Percentiles rank a stretch among this genome's conserved stretches.
Conservation (phyloP, 2,329 filamentous ascomycete genomes). For the Microascus cirrosus region DNA sequence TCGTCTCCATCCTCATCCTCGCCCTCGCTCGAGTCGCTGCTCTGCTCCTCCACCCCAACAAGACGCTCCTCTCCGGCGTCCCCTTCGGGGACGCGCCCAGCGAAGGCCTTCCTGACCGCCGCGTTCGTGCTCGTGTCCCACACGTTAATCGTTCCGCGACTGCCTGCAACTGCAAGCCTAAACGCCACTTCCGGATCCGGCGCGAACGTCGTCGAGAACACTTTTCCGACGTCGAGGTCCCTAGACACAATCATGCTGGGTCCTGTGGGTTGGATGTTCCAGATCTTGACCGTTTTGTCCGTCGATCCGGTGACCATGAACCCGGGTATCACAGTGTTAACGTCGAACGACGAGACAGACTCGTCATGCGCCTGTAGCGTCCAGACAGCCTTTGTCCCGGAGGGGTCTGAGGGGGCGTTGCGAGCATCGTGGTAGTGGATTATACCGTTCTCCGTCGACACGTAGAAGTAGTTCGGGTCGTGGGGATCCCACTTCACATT, state of each 20-base stretch:
- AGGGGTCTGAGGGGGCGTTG: conserved; percentile 60
- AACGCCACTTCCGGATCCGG: conserved; percentile 88
- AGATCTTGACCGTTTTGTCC: conserved; percentile 92
- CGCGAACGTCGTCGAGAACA: conserved; percentile 84
- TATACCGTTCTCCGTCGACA: conserved; percentile 83
- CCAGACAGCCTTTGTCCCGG: conserved; percentile 78
- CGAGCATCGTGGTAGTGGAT: conserved; percentile 88
- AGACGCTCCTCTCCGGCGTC: conserved; percentile 58
- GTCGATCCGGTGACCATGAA: conserved; percentile 90
- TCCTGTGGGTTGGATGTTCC: conserved; percentile 74
- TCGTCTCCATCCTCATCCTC: conserved; percentile 35
- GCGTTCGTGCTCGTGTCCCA: conserved; percentile 96
- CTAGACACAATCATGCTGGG: conserved; percentile 86
- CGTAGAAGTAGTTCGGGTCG: conserved; percentile 86
- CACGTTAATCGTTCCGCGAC: conserved; percentile 82
- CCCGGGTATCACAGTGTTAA: conserved; percentile 82
- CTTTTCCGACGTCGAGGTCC: conserved; percentile 86
- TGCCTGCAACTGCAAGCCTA: conserved; percentile 84
- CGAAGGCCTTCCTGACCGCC: conserved; percentile 76
- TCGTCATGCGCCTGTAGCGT: conserved; percentile 92
- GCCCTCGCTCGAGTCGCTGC: conserved; percentile 56
- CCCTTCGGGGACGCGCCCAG: conserved; percentile 49
- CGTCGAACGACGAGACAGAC: conserved; percentile 81
- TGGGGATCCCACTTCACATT: conserved; percentile 88
- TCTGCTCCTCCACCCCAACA: conserved; percentile 59